Evolutionary conservation across 2,329 filamentous ascomycete genomes (phyloP).

Genomic region (Penicillium frequentans): DNA sequence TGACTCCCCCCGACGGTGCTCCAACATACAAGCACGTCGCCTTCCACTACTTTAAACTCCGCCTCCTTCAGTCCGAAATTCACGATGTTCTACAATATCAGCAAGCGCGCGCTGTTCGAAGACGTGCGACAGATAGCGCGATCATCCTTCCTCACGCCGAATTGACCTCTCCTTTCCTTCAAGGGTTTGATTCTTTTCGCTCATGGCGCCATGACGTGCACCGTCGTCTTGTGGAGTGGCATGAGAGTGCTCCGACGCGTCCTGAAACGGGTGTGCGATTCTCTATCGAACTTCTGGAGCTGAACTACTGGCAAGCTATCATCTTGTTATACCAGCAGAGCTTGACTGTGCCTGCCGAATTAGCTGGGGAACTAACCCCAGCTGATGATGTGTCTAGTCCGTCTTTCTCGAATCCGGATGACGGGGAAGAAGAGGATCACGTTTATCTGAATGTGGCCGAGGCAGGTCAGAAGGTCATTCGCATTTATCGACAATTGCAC

Average conservation of each 20-base stretch:
- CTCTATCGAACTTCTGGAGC: conserved; percentile 82
- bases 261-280: conserved; percentile 84
- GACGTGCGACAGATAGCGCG: conserved; percentile 60
- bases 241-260: conserved; percentile 73
- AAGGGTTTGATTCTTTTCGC: conserved; percentile 79
- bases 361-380: conserved; percentile 72
- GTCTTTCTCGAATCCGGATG: conserved; percentile 45
- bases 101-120: conserved; percentile 76
- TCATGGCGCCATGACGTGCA: conserved; percentile 90
- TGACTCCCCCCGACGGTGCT: conserved; percentile 59
- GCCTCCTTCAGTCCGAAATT: conserved; percentile 90
- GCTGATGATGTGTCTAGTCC: conserved; percentile 61
- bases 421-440: conserved; percentile 74
- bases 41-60: conserved; percentile 87
- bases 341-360: conserved; percentile 77
- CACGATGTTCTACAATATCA: conserved; percentile 91
- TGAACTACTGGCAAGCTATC: conserved; percentile 97
- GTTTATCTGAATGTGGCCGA: conserved; percentile 95
- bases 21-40: conserved; percentile 89
- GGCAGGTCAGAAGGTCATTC: conserved; percentile 87
- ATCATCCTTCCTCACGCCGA: conserved; percentile 76
- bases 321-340: conserved; percentile 95
- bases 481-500: conserved; percentile 87
- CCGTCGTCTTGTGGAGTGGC: conserved; percentile 80
- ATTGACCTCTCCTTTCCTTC: conserved; percentile 80